These are phyloP conservation scores for Xylaria sp. DNA, from an alignment of 495 filamentous ascomycete species.

Conservation along the genomic window DNA sequence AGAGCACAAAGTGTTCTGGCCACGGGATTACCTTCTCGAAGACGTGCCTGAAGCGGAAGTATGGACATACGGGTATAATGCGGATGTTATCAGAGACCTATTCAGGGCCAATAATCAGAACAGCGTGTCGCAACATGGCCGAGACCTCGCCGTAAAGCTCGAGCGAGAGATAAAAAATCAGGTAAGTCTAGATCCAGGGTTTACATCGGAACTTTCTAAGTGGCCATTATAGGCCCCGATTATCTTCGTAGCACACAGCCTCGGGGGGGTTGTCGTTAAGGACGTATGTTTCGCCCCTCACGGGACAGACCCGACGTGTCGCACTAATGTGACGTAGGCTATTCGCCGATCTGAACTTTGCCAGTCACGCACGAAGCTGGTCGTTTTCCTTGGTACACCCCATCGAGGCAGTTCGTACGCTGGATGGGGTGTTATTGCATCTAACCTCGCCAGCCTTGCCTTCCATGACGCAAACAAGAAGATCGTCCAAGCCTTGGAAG, in stretches of 20 bases:
- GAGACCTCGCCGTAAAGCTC: constrained; percentile 37
- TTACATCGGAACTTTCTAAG: background rate
- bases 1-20: constrained; percentile 44
- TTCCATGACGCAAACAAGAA: background rate
- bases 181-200: constrained; percentile 5
- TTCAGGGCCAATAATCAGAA: constrained; percentile 48
- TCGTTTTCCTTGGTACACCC: constrained; percentile 53
- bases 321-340: constrained; percentile 30
- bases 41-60: constrained; percentile 49
- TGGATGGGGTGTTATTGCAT: constrained; percentile 34
- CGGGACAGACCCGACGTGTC: background rate
- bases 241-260: constrained; percentile 8
- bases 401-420: constrained; percentile 47
- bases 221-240: background rate
- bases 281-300: constrained; percentile 10
- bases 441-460: background rate
- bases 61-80: constrained; percentile 54
- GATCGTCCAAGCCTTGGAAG: background rate
- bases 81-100: constrained; percentile 44
- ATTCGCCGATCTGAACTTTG: constrained; percentile 39
- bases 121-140: constrained; percentile 46
- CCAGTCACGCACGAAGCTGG: background rate
- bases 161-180: constrained; percentile 41
- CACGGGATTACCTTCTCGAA: constrained; percentile 41
- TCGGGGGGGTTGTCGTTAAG: constrained; percentile 6